Conservation (phyloP, 2,329 filamentous ascomycete species). For the Aspergillus sclerotialis region DNA sequence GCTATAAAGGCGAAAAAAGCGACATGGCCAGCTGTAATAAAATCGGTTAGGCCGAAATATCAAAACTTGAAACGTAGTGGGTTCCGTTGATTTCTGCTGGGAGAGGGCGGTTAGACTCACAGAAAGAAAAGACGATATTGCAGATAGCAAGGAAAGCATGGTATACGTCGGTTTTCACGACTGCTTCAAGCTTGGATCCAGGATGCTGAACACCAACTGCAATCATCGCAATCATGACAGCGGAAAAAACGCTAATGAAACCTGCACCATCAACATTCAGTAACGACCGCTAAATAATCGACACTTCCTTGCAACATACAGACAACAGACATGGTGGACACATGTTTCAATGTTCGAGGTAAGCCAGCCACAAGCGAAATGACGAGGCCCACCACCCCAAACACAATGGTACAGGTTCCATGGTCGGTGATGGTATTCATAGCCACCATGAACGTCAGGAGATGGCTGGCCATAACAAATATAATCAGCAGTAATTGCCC, state of each 20-base stretch:
- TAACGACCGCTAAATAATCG: not conserved
- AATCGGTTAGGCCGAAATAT: slow-evolving; percentile 47
- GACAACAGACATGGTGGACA: slow-evolving; percentile 52
- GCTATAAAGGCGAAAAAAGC: slow-evolving; percentile 59
- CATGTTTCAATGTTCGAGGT: slow-evolving; percentile 53
- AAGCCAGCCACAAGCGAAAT: slow-evolving; percentile 52
- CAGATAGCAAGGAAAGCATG: slow-evolving; percentile 52
- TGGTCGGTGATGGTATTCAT: slow-evolving; percentile 56
- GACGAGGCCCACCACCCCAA: slow-evolving; percentile 50
- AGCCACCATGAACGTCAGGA: slow-evolving; percentile 60
- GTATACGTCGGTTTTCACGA: slow-evolving; percentile 38
- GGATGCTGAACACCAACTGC: slow-evolving; percentile 49
- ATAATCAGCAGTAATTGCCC: slow-evolving; percentile 56
- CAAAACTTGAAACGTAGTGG: too few species aligned
- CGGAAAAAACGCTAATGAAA: slow-evolving; percentile 55
- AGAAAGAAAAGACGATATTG: slow-evolving; percentile 64
- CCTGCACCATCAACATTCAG: slow-evolving; percentile 15
- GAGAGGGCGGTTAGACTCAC: too few species aligned
- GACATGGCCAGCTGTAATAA: slow-evolving; percentile 51
- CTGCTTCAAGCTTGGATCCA: slow-evolving; percentile 23
- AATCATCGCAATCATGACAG: slow-evolving; percentile 59
- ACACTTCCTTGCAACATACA: slow-evolving; percentile 21
- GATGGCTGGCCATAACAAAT: slow-evolving; percentile 62
- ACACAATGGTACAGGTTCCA: slow-evolving; percentile 55
- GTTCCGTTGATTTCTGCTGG: too few species aligned